Evolutionary conservation across 202 grass and related monocot genomes (phyloP).

Genomic region (Schoenoplectus tabernaemontani): DNA sequence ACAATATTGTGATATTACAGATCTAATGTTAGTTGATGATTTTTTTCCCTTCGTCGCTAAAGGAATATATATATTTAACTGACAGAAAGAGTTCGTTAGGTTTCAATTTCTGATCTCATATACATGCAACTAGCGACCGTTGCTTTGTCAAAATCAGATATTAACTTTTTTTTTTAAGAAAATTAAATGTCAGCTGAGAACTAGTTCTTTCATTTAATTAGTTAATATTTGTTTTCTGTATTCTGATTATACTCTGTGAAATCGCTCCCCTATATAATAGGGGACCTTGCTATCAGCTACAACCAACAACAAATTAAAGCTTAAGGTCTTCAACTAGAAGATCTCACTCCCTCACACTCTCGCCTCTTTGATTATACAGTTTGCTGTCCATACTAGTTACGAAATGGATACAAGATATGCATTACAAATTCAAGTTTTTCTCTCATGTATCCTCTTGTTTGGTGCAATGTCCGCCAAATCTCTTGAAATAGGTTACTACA

Average conservation of each 20-base stretch:
- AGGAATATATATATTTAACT: too few species aligned
- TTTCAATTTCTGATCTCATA: too few species aligned
- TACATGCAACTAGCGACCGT: neutral
- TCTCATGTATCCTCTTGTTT: neutral
- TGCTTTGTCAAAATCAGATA: neutral
- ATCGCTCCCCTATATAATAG: neutral
- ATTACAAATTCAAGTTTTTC: neutral
- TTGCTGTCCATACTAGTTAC: neutral
- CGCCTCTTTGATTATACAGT: neutral
- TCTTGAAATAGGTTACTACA: slow-evolving; percentile 31
- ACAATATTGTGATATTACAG: too few species aligned
- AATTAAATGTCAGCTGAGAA: neutral
- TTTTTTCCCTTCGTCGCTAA: too few species aligned
- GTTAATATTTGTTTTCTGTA: neutral
- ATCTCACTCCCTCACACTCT: neutral
- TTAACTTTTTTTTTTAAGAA: neutral
- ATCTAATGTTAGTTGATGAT: too few species aligned
- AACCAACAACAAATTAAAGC: neutral
- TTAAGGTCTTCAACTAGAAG: neutral
- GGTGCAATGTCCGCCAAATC: neutral
- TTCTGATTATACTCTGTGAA: neutral
- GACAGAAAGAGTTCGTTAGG: too few species aligned
- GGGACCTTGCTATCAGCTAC: neutral
- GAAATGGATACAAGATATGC: slow-evolving; percentile 17
- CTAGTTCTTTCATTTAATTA: neutral